These are phyloP conservation scores for Candida smagusa DNA, from an alignment of 1,139 yeast genomes.

Conservation along the genomic window DNA sequence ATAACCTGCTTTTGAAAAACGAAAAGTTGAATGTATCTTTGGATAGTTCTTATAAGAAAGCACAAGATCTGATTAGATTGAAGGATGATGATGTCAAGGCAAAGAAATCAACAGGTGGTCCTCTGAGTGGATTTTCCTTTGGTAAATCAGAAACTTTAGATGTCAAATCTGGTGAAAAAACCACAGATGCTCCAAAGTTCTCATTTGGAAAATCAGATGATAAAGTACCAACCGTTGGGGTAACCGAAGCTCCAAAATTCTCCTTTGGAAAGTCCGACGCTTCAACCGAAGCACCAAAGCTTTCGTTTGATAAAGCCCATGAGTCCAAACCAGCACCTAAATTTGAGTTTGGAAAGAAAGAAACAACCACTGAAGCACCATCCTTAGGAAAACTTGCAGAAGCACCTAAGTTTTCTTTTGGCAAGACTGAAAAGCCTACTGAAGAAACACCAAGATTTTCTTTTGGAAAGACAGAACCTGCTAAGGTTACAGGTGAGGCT, in stretches of 20 bases:
- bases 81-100: constrained; percentile 18
- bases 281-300: no score
- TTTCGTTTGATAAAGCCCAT: no score
- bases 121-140: constrained; percentile 36
- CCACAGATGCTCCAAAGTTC: not conserved
- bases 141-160: constrained; percentile 21
- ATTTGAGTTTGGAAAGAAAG: constrained; percentile 9
- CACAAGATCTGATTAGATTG: constrained; percentile 28
- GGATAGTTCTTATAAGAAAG: constrained; percentile 27
- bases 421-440: constrained; percentile 4
- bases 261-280: constrained; percentile 10
- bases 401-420: constrained; percentile 15
- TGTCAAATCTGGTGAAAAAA: constrained; percentile 5
- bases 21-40: constrained; percentile 17
- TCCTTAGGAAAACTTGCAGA: constrained; percentile 1
- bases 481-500: not conserved
- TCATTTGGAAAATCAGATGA: not conserved
- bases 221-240: not conserved
- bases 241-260: constrained; percentile 8
- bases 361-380: not conserved
- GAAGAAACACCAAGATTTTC: constrained; percentile 6
- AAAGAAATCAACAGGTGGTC: constrained; percentile 16
- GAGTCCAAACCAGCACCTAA: not conserved
- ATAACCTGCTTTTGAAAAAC: constrained; percentile 16
- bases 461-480: constrained; percentile 7